phyloP scores from a whole-genome alignment of 208 protist genomes.

The Trypanosoma scelopori region DNA sequence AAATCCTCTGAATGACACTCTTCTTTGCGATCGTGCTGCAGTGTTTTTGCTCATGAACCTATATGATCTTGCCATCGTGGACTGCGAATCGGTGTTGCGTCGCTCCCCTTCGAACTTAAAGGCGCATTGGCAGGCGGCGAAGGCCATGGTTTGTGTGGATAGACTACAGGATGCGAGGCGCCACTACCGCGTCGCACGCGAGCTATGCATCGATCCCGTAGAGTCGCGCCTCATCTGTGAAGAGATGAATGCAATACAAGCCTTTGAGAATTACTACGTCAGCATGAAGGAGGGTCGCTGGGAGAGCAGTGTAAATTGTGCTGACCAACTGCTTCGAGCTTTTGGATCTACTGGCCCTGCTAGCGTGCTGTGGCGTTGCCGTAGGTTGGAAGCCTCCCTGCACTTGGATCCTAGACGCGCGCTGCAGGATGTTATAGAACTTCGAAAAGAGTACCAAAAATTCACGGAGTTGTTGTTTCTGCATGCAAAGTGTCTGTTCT shows the following conservation, averaged over 20 bases:
- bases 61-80: slow-evolving; percentile 60
- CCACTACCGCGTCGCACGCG: slow-evolving; percentile 51
- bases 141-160: slow-evolving; percentile 46
- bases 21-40: slow-evolving; percentile 75
- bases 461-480: slow-evolving; percentile 55
- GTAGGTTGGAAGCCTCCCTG: slow-evolving; percentile 55
- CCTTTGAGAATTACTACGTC: slow-evolving; percentile 52
- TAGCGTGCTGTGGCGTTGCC: slow-evolving; percentile 48
- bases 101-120: slow-evolving; percentile 49
- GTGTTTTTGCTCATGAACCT: slow-evolving; percentile 63
- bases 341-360: slow-evolving; percentile 40
- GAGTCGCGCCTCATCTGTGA: slow-evolving; percentile 32
- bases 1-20: slow-evolving; percentile 40
- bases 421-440: slow-evolving; percentile 37
- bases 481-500: slow-evolving; percentile 76
- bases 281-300: slow-evolving; percentile 41
- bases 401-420: slow-evolving; percentile 44
- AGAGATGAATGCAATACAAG: slow-evolving; percentile 39
- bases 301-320: slow-evolving; percentile 35
- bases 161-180: slow-evolving; percentile 35
- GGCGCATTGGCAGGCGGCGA: slow-evolving; percentile 73
- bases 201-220: slow-evolving; percentile 34
- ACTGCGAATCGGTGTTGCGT: slow-evolving; percentile 60
- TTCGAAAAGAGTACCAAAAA: slow-evolving; percentile 33
- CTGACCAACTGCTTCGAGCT: slow-evolving; percentile 36